phyloP scores from a whole-genome alignment of 2,329 filamentous ascomycete species.

The Hymenotorrendiella dingleyae region DNA sequence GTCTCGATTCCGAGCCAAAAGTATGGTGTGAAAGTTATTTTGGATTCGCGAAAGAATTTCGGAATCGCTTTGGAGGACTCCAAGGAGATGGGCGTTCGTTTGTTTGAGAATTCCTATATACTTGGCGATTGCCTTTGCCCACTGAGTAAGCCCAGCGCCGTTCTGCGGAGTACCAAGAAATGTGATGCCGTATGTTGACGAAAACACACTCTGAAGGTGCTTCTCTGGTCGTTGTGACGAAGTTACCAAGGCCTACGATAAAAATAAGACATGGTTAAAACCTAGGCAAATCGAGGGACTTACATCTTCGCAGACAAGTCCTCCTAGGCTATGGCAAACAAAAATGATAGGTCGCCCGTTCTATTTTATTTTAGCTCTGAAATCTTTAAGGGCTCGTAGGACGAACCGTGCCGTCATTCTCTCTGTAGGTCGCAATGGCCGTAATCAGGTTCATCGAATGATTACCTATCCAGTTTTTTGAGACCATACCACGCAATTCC shows the following conservation, averaged over 20 bases:
- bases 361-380: conserved; percentile 2
- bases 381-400: too few species aligned
- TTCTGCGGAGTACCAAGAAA: conserved; percentile 36
- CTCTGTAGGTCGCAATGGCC: conserved; percentile 22
- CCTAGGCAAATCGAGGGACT: neutral
- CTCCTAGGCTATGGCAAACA: conserved; percentile 35
- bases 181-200: conserved; percentile 26
- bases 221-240: conserved; percentile 30
- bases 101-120: neutral
- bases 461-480: conserved; percentile 25
- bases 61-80: conserved; percentile 24
- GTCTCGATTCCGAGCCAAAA: conserved; percentile 17
- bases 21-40: conserved; percentile 26
- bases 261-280: neutral
- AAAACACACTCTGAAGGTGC: conserved; percentile 29
- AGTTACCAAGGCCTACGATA: conserved; percentile 27
- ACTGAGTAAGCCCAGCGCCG: conserved; percentile 32
- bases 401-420: conserved; percentile 25
- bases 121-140: conserved; percentile 26
- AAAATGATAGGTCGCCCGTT: conserved; percentile 28
- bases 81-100: conserved; percentile 31
- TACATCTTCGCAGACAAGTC: conserved; percentile 34
- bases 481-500: conserved; percentile 24
- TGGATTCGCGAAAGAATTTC: conserved; percentile 25
- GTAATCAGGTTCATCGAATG: conserved; percentile 30